Percentiles rank a stretch among this genome's conserved stretches.
These are phyloP conservation scores for Leishmania guyanensis DNA, from an alignment of 208 protist species.

Conservation along the genomic window DNA sequence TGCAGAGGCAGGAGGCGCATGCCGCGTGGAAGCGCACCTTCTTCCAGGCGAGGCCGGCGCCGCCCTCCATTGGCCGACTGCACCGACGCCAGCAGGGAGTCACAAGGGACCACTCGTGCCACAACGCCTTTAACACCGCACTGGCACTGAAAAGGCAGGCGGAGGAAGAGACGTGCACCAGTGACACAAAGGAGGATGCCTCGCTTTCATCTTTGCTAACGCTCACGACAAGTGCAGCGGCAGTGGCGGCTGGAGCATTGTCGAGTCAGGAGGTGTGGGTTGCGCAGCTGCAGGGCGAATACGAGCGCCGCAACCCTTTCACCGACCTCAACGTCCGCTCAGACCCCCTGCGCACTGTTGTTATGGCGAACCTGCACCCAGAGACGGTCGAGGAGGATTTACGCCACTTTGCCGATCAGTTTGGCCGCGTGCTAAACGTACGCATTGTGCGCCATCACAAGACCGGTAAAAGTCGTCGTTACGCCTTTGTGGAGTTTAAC, in stretches of 20 bases:
- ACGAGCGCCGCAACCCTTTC: conserved; percentile 41
- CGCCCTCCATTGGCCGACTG: conserved; percentile 48
- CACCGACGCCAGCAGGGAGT: conserved; percentile 45
- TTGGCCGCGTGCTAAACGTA: conserved; percentile 71
- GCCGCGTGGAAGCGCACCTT: conserved; percentile 75
- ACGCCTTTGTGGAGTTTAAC: conserved; percentile 86
- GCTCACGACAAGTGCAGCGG: background rate
- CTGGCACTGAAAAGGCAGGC: conserved; percentile 4
- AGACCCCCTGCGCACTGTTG: conserved; percentile 64
- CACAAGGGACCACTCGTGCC: conserved; percentile 21
- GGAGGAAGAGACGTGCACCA: background rate
- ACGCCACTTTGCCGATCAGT: conserved; percentile 81
- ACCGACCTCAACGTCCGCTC: conserved; percentile 70
- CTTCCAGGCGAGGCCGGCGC: conserved; percentile 72
- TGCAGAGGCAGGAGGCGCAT: conserved; percentile 50
- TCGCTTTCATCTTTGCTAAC: background rate
- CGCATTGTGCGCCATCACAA: conserved; percentile 65
- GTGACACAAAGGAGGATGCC: background rate
- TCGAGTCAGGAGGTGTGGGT: conserved; percentile 30
- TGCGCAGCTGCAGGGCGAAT: conserved; percentile 26
- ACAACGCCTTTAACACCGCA: conserved; percentile 21
- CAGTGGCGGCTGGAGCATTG: background rate
- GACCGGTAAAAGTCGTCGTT: conserved; percentile 66
- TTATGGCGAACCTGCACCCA: conserved; percentile 68
- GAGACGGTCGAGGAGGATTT: conserved; percentile 80